Conservation (phyloP, 371 early-diverging fungal species). For the Apophysomyces variabilis region DNA sequence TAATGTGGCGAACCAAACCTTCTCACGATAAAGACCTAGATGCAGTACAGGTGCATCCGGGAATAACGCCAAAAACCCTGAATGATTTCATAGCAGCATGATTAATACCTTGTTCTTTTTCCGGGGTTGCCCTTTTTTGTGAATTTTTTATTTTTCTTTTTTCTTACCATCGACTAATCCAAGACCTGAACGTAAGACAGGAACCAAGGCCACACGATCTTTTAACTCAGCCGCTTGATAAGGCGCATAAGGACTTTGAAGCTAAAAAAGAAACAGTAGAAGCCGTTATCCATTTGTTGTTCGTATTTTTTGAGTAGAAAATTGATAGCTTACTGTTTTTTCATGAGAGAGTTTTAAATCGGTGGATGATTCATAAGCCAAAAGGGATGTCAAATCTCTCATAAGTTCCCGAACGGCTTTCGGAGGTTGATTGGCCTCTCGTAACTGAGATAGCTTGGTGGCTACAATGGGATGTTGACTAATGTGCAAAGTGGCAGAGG, state of each 20-base stretch:
- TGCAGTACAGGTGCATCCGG: constrained; percentile 81
- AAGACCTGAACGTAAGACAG: constrained; percentile 83
- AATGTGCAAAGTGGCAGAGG: constrained; percentile 29
- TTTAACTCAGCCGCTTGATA: constrained; percentile 58
- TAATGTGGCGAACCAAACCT: constrained; percentile 39
- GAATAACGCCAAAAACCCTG: constrained; percentile 70
- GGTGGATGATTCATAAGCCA: constrained; percentile 74
- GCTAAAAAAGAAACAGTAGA: constrained; percentile 30
- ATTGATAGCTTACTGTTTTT: constrained; percentile 33
- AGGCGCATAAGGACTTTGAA: constrained; percentile 50
- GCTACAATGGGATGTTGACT: constrained; percentile 74
- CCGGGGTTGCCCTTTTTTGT: too few species aligned
- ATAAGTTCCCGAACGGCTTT: constrained; percentile 75
- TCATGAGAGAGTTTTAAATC: constrained; percentile 51
- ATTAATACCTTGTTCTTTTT: neutral
- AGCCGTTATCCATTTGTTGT: neutral
- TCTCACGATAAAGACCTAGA: constrained; percentile 85
- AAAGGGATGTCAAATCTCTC: constrained; percentile 60
- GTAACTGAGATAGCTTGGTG: constrained; percentile 72
- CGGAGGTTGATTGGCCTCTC: constrained; percentile 59
- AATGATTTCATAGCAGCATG: neutral
- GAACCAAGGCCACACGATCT: constrained; percentile 73
- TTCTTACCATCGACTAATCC: constrained; percentile 71
- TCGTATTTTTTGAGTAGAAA: neutral
- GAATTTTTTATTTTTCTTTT: too few species aligned